Conservation (phyloP, 2,329 filamentous ascomycete species). For the Calonectria henricotiae region DNA sequence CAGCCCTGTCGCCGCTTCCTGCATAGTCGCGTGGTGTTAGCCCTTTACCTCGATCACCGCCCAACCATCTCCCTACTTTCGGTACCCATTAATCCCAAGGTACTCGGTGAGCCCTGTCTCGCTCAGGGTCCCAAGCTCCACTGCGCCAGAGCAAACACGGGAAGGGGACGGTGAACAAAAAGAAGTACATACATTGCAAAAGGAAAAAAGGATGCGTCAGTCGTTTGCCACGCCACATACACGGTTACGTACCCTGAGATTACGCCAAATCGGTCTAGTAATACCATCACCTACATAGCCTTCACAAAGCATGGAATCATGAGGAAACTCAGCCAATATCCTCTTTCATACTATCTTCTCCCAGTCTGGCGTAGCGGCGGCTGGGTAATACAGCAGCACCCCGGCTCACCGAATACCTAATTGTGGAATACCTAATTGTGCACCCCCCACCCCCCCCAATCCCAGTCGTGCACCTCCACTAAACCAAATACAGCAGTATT, state of each 20-base stretch:
- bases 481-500: too few species aligned
- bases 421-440: too few species aligned
- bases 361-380: conserved; percentile 10
- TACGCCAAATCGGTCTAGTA: conserved; percentile 1
- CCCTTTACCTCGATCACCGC: conserved; percentile 29
- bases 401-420: conserved; percentile 17
- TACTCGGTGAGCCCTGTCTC: conserved; percentile 26
- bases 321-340: conserved; percentile 2
- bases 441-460: too few species aligned
- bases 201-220: background rate
- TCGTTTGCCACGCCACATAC: background rate
- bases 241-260: background rate
- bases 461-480: too few species aligned
- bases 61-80: conserved; percentile 27
- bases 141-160: conserved; percentile 1
- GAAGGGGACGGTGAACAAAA: conserved; percentile 13
- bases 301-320: conserved; percentile 2
- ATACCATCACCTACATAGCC: conserved; percentile 6
- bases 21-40: conserved; percentile 35
- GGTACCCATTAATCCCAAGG: conserved; percentile 17
- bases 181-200: background rate
- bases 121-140: conserved; percentile 33
- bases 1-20: conserved; percentile 30
- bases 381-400: conserved; percentile 26
- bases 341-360: background rate